Base-by-base conservation (phyloP, 2,329 filamentous ascomycete genomes). In the Sporothrix schenckii region DNA sequence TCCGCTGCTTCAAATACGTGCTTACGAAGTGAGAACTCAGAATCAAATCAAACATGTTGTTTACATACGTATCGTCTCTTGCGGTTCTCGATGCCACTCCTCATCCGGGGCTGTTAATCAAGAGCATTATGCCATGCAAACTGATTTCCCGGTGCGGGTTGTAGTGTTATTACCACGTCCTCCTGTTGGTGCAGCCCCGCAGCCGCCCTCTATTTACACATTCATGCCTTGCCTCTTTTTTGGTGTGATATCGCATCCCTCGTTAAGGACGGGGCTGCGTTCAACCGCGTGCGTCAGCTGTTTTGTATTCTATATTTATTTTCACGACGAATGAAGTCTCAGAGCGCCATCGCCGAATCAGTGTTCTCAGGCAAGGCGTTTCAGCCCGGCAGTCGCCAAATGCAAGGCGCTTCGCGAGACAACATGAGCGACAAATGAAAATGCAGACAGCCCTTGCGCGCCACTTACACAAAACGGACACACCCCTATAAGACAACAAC, bases 351-450 rank as follows among this genome's bases (percentile, higher is more conserved):
- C n/a, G 5, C n/a, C 56, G 19, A 34, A 47, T 3, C 41, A 6
- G 11, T 14, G 11, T 34, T 44, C 4, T 11, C 41, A 61, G 56
- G 56, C 56, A 61, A 61, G 56, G 34, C 11, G 56, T 11, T 60
- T 3, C 19, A 39, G 34, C 56, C 24, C 39, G 58, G 58, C 39
- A 27, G n/a, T 19, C 39, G 24, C 56, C 21, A 44, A 44, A 41
- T 21, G 56, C 34, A 61, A 61, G 56, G 56, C 56, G 56, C 56
- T 61, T 61, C 56, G 56, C 34, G 56, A 61, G 56, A 61, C 56
- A 61, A 1, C 16, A 39, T 6, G n/a, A 6, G 34, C 34, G n/a
- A 61, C 56, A 61, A 61, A 61, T 61, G 56, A 21, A 10, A 21
- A n/a, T 11, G 56, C 14, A 19, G 56, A 44, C 14, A 39, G 56